These are phyloP conservation scores for Lactarius akahatsu DNA, from an alignment of 768 basidiomycete species.

Conservation along the genomic window DNA sequence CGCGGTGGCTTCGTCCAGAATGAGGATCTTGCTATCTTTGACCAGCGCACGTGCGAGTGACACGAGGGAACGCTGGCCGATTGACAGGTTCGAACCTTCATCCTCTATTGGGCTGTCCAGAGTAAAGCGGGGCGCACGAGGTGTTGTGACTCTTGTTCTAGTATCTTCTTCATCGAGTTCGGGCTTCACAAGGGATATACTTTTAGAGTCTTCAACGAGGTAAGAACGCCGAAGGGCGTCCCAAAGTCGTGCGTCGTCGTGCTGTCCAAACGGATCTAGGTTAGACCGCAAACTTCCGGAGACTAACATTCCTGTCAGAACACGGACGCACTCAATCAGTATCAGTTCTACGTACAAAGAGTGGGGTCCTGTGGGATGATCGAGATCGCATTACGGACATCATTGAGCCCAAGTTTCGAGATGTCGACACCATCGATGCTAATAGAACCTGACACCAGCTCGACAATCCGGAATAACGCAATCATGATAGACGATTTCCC, in stretches of 20 bases:
- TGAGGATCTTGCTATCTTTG: conserved; percentile 77
- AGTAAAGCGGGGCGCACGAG: conserved; percentile 53
- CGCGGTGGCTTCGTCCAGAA: conserved; percentile 90
- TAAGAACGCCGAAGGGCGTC: conserved; percentile 85
- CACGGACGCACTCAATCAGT: conserved; percentile 35
- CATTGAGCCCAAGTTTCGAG: conserved; percentile 74
- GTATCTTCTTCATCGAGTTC: conserved; percentile 39
- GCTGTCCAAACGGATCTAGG: conserved; percentile 82
- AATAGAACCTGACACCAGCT: conserved; percentile 75
- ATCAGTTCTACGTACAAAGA: conserved; percentile 41
- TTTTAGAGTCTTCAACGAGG: conserved; percentile 58
- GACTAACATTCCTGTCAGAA: conserved; percentile 42
- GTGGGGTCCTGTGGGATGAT: conserved; percentile 84
- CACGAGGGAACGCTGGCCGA: conserved; percentile 79
- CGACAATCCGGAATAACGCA: conserved; percentile 82
- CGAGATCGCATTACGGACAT: conserved; percentile 64
- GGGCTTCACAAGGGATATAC: conserved; percentile 32
- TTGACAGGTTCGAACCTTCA: conserved; percentile 81
- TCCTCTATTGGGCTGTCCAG: conserved; percentile 83
- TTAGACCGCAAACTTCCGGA: conserved; percentile 83
- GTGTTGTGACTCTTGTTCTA: conserved; percentile 26
- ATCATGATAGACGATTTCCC: conserved; percentile 91
- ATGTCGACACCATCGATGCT: conserved; percentile 79
- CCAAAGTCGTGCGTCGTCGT: conserved; percentile 83
- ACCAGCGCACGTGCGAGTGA: conserved; percentile 88